Evolutionary conservation across 2,329 filamentous ascomycete genomes (phyloP).

Genomic region (Fusarium sp.): DNA sequence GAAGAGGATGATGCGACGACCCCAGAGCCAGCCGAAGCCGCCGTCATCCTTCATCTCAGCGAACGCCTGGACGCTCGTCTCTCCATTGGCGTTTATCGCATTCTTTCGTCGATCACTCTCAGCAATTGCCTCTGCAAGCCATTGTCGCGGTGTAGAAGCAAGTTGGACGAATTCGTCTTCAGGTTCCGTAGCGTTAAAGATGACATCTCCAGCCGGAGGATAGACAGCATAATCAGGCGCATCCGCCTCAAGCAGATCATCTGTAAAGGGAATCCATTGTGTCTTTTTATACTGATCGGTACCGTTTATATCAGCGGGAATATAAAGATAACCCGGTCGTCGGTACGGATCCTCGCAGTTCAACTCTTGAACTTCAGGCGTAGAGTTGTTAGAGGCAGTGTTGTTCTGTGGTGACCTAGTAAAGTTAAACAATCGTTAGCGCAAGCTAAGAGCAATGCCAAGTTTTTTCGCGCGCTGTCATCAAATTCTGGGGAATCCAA

Average conservation of each 20-base stretch:
- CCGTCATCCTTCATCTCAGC: slow-evolving; percentile 24
- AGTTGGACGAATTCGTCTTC: slow-evolving; percentile 12
- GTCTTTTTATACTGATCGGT: slow-evolving; percentile 71
- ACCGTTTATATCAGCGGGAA: slow-evolving; percentile 50
- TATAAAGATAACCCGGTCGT: slow-evolving; percentile 66
- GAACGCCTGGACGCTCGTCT: neutral
- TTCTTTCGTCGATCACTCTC: slow-evolving; percentile 22
- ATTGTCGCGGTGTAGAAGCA: slow-evolving; percentile 28
- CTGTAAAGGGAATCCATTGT: slow-evolving; percentile 29
- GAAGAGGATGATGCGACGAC: slow-evolving; percentile 31
- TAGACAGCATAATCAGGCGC: slow-evolving; percentile 55
- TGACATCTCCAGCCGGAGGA: slow-evolving; percentile 54
- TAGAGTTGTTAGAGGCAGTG: neutral
- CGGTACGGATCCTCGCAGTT: slow-evolving; percentile 42
- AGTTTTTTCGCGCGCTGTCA: neutral
- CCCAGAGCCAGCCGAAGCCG: slow-evolving; percentile 34
- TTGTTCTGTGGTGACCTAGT: neutral
- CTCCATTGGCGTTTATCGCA: neutral
- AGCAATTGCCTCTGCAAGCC: slow-evolving; percentile 22
- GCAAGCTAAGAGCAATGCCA: slow-evolving; percentile 14
- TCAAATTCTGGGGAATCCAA: neutral
- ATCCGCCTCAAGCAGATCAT: slow-evolving; percentile 68
- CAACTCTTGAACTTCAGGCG: neutral
- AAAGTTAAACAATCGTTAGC: slow-evolving; percentile 13
- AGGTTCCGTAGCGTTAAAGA: slow-evolving; percentile 72